Conservation (phyloP, 1,284 basidiomycete species). For the Ceratobasidium sp. region DNA sequence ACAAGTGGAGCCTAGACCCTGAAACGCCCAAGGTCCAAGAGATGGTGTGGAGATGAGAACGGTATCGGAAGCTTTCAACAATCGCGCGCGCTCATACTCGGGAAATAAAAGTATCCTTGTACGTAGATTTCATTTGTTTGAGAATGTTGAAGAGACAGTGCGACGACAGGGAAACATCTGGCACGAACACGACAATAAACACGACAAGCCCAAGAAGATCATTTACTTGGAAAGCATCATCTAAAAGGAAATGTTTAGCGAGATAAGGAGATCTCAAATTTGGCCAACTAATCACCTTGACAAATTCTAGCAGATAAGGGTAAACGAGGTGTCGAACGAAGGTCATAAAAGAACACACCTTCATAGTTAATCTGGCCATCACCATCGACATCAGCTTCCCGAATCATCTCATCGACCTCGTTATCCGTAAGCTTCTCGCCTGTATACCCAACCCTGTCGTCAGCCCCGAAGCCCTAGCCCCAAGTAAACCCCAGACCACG, state of each 20-base stretch:
- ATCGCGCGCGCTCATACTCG: no score
- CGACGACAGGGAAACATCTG: conserved; percentile 24
- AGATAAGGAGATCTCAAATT: conserved; percentile 38
- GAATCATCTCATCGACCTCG: conserved; percentile 98
- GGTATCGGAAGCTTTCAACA: no score
- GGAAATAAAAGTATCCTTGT: no score
- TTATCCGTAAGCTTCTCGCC: conserved; percentile 92
- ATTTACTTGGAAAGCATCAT: conserved; percentile 66
- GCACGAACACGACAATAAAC: conserved; percentile 35
- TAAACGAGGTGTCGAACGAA: not conserved
- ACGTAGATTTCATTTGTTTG: conserved; percentile 6
- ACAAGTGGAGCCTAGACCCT: no score
- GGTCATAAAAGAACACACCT: conserved; percentile 57
- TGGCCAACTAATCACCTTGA: conserved; percentile 58
- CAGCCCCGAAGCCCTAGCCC: conserved; percentile 46
- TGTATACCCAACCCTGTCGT: conserved; percentile 48
- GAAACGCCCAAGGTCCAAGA: no score
- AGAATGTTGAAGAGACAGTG: not conserved
- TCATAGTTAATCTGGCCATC: conserved; percentile 90
- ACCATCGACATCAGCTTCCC: conserved; percentile 95
- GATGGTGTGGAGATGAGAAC: no score
- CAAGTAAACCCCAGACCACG: conserved; percentile 48
- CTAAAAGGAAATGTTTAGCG: conserved; percentile 48
- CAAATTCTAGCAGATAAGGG: conserved; percentile 61
- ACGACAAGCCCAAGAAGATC: not conserved